A percentile compares a stretch with the other conserved stretches of the same genome.
These are phyloP conservation scores for Pseudopyricularia cyperi DNA, from an alignment of 2,329 filamentous ascomycete genomes.

Conservation along the genomic window DNA sequence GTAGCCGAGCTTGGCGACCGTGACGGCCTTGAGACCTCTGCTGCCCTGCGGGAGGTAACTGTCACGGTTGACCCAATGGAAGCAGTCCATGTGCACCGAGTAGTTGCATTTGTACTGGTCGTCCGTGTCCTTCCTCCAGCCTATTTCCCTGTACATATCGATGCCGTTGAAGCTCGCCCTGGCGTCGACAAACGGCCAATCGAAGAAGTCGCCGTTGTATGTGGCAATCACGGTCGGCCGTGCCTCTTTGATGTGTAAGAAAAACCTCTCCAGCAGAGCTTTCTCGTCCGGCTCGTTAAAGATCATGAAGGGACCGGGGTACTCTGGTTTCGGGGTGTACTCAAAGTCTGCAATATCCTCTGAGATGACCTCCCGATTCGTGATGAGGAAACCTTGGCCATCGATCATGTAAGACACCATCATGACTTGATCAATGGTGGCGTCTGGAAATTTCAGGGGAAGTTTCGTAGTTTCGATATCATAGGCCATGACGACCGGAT, in stretches of 20 bases:
- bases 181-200: constrained; percentile 97
- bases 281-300: constrained; percentile 98
- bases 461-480: constrained; percentile 98
- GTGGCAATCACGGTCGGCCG: constrained; percentile 94
- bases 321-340: constrained; percentile 95
- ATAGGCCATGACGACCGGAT: constrained; percentile 96
- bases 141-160: constrained; percentile 98
- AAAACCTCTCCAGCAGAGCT: constrained; percentile 77
- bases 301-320: constrained; percentile 88
- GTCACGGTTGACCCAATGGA: constrained; percentile 97
- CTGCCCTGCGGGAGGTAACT: constrained; percentile 96
- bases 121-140: constrained; percentile 87
- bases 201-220: constrained; percentile 99
- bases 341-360: constrained; percentile 97
- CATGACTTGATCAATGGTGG: constrained; percentile 93
- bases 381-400: constrained; percentile 93
- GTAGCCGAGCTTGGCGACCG: constrained; percentile 93
- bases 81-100: constrained; percentile 97
- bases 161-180: constrained; percentile 88
- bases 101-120: constrained; percentile 95
- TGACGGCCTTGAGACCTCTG: constrained; percentile 93
- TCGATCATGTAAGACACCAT: constrained; percentile 99
- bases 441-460: constrained; percentile 92
- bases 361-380: constrained; percentile 92
- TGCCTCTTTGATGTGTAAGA: constrained; percentile 88